phyloP scores from a whole-genome alignment of 352 stramenopile genomes.

The Pilasporangium apinafurcum region DNA sequence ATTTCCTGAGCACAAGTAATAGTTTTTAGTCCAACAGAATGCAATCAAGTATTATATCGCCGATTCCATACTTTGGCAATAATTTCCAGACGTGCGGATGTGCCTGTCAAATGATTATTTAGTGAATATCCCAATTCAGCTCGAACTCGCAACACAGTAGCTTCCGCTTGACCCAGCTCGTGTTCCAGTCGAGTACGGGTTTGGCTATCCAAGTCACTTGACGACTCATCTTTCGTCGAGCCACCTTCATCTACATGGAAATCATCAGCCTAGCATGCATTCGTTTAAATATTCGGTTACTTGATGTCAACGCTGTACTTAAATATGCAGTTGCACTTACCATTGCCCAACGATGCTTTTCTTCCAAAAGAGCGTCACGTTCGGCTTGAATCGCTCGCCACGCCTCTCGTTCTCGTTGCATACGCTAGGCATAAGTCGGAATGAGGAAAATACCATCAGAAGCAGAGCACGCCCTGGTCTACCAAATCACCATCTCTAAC shows the following conservation, averaged over 20 bases:
- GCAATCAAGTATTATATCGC: not conserved
- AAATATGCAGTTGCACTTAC: constrained; percentile 17
- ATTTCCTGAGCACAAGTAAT: constrained; percentile 36
- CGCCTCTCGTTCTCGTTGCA: constrained; percentile 65
- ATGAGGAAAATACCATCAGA: not conserved
- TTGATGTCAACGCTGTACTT: not conserved
- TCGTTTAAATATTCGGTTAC: not conserved
- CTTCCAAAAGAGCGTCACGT: constrained; percentile 65
- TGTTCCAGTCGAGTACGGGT: constrained; percentile 50
- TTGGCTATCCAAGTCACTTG: constrained; percentile 39
- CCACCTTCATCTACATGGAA: constrained; percentile 37
- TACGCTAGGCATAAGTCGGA: constrained; percentile 22
- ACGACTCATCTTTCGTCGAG: constrained; percentile 4
- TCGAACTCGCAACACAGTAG: constrained; percentile 55
- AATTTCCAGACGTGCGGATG: constrained; percentile 66
- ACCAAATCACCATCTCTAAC: constrained; percentile 5
- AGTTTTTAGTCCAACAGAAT: not conserved
- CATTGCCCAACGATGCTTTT: constrained; percentile 84
- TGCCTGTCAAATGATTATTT: constrained; percentile 66
- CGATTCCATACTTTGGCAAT: constrained; percentile 35
- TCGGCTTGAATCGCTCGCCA: constrained; percentile 79
- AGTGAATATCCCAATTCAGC: constrained; percentile 73
- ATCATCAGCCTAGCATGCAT: constrained; percentile 46
- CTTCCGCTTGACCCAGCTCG: constrained; percentile 69
- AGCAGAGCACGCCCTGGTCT: not conserved